Conservation (phyloP, 352 stramenopile genomes). For the Pythium aristosporum region DNA sequence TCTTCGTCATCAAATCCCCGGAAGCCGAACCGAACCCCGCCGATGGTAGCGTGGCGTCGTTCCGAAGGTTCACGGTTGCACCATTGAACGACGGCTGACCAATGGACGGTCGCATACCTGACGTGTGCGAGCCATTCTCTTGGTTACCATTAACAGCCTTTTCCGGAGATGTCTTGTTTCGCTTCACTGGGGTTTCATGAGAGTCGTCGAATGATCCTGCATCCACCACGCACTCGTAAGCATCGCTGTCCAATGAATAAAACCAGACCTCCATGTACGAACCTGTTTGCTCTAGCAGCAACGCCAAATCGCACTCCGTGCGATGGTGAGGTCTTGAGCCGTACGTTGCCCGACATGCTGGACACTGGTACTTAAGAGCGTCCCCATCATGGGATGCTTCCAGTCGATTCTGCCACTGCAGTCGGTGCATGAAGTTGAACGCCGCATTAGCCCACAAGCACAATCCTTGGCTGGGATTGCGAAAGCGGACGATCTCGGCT, state of each 20-base stretch:
- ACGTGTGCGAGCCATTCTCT: not conserved
- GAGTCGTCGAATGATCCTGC: constrained; percentile 17
- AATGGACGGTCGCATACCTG: constrained; percentile 2
- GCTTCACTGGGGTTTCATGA: constrained; percentile 5
- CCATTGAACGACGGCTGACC: not conserved
- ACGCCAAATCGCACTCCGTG: constrained; percentile 56
- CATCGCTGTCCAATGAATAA: not conserved
- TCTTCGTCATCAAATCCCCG: constrained; percentile 38
- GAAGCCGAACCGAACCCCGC: constrained; percentile 22
- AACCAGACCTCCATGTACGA: not conserved
- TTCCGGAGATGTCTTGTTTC: constrained; percentile 7
- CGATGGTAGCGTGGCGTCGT: not conserved
- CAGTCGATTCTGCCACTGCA: constrained; percentile 56
- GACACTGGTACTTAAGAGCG: constrained; percentile 37
- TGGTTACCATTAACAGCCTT: not conserved
- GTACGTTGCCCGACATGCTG: constrained; percentile 49
- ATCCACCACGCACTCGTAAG: not conserved
- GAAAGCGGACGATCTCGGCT: constrained; percentile 41
- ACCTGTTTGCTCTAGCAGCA: constrained; percentile 55
- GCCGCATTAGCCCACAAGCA: constrained; percentile 75
- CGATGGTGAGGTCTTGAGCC: constrained; percentile 39
- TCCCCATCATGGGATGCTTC: constrained; percentile 11
- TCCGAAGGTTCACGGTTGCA: not conserved
- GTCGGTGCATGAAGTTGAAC: constrained; percentile 64
- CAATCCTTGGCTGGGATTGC: constrained; percentile 42